Conservation (phyloP, 1,139 yeast species). For the Nakaseomyces sp. region DNA sequence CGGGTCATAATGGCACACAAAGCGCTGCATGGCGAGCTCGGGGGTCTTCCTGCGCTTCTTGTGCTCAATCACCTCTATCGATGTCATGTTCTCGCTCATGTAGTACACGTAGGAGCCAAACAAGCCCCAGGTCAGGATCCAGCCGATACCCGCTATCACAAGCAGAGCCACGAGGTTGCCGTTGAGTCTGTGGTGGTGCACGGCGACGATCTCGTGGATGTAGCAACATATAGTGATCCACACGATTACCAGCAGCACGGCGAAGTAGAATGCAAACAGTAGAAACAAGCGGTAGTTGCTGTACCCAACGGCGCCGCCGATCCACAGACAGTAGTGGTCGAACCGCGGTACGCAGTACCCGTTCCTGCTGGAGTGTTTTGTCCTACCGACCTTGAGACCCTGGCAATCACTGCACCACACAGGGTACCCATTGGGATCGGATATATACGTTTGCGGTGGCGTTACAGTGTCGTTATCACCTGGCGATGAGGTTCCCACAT, state of each 20-base stretch:
- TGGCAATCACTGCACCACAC: conserved; percentile 49
- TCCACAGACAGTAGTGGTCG: conserved; percentile 62
- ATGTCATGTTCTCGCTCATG: conserved; percentile 39
- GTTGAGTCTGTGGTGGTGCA: conserved; percentile 30
- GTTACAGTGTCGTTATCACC: conserved; percentile 3
- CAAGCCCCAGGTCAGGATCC: conserved; percentile 37
- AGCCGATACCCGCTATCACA: conserved; percentile 37
- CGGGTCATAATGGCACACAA: conserved; percentile 10
- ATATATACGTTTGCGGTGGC: conserved; percentile 46
- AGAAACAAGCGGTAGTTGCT: conserved; percentile 45
- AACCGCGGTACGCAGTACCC: conserved; percentile 45
- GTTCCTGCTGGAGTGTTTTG: conserved; percentile 46
- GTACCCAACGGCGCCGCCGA: conserved; percentile 52
- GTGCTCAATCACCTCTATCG: conserved; percentile 33
- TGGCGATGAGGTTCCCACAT: conserved; percentile 1
- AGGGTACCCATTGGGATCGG: conserved; percentile 56
- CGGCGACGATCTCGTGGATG: conserved; percentile 30
- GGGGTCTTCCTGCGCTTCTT: conserved; percentile 15
- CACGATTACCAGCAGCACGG: conserved; percentile 31
- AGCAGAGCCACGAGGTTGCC: conserved; percentile 41
- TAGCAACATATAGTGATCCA: conserved; percentile 28
- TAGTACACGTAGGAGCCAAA: conserved; percentile 35
- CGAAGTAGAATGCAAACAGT: conserved; percentile 38
- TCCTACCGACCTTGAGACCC: conserved; percentile 45
- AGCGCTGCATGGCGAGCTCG: conserved; percentile 1